Conservation (phyloP, 1,139 yeast species). For the Casaregolazyma lundiana region DNA sequence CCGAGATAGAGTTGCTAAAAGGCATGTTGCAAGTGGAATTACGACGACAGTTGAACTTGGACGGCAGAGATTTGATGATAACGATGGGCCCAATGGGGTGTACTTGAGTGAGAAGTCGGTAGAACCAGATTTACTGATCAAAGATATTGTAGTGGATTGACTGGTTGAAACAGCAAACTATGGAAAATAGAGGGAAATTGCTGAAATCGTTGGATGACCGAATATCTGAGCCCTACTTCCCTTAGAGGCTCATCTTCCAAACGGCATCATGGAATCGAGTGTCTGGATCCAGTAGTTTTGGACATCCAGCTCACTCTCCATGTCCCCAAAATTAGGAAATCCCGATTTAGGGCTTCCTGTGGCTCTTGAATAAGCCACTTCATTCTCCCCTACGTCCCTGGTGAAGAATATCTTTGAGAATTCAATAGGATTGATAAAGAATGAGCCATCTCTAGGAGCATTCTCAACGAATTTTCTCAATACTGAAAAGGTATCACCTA, state of each 20-base stretch:
- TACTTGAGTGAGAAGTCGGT: slow-evolving; percentile 46
- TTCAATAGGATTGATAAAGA: slow-evolving; percentile 7
- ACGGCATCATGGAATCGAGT: slow-evolving; percentile 1
- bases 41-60: slow-evolving; percentile 57
- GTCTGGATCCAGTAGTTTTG: slow-evolving; percentile 10
- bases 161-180: too few species aligned
- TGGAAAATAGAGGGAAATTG: too few species aligned
- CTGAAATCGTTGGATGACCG: too few species aligned
- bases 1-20: slow-evolving; percentile 54
- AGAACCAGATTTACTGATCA: slow-evolving; percentile 28
- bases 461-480: slow-evolving; percentile 4
- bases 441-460: slow-evolving; percentile 2
- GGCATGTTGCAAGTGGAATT: slow-evolving; percentile 73
- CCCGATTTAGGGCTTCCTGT: neutral
- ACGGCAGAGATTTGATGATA: slow-evolving; percentile 53
- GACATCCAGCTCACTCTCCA: slow-evolving; percentile 3
- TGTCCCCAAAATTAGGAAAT: slow-evolving; percentile 1
- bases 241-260: neutral
- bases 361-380: slow-evolving; percentile 2
- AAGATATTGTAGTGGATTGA: neutral
- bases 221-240: too few species aligned
- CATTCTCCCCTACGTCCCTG: neutral
- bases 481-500: slow-evolving; percentile 9
- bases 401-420: slow-evolving; percentile 10
- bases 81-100: slow-evolving; percentile 66